Evolutionary conservation across 2,329 filamentous ascomycete species (phyloP).

Genomic region (Exophiala lecanii-corni): DNA sequence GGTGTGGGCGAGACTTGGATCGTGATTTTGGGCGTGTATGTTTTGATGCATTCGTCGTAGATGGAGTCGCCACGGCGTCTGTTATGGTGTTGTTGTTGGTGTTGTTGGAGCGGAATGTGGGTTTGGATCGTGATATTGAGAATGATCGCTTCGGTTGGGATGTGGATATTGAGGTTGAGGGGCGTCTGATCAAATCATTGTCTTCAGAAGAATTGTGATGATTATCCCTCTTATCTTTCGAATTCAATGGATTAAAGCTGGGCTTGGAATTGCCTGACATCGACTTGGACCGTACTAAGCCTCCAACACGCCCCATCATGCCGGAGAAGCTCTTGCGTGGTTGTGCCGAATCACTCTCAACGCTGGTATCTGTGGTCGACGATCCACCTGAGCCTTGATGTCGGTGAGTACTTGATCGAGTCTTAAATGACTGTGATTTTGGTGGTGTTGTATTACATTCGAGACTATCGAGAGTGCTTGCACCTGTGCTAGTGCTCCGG

Average conservation of each 20-base stretch:
- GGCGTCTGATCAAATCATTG: not conserved
- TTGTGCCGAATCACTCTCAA: conserved; percentile 3
- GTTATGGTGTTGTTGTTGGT: too few species aligned
- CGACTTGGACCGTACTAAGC: conserved; percentile 13
- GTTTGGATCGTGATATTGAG: not conserved
- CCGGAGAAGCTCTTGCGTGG: conserved; percentile 14
- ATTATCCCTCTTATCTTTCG: too few species aligned
- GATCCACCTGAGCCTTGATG: not conserved
- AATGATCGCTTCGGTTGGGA: not conserved
- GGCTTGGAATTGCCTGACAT: conserved; percentile 1
- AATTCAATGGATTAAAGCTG: not conserved
- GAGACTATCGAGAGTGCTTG: not conserved
- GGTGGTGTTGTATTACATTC: not conserved
- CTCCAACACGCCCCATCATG: conserved; percentile 5
- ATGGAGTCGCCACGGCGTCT: too few species aligned
- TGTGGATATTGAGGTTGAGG: not conserved
- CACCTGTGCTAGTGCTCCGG: not conserved
- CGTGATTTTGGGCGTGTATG: conserved; percentile 5
- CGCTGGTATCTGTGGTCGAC: not conserved
- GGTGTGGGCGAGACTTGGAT: too few species aligned
- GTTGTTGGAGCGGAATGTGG: too few species aligned
- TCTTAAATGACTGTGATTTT: not conserved
- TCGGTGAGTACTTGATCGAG: not conserved
- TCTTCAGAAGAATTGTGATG: too few species aligned
- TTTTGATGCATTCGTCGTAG: conserved; percentile 1